Base-by-base conservation (phyloP, 106 monocot species). In the Vanilla planifolia region DNA sequence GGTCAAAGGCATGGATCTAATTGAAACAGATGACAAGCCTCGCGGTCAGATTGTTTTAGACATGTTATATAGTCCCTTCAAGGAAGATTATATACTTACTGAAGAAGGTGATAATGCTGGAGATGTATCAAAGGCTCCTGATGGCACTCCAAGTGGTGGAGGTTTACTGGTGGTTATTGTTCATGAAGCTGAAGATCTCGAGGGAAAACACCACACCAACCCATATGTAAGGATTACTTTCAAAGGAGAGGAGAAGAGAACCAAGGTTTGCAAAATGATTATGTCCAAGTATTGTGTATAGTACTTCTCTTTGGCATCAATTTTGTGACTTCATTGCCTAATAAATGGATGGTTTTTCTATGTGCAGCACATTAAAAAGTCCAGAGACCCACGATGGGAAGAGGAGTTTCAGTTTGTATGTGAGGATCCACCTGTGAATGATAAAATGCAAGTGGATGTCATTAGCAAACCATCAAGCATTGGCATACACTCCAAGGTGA, bases 381-480 rank as follows among this genome's bases (percentile, higher is more conserved):
- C 72, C 51, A 79, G 83, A 51, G 75, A 87, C 71, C 92, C 92
- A 66, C 62, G 86, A 27, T 92, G 87, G 87, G 83, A 84, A 43
- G 75, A 88, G 52, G 87, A 75, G 39, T 84, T 92, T 58, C 53
- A 72, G 33, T 92, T 84, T 61, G 68, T 76, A 30, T 92, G 83
- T 15, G 80, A 87, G 35, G 75, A 81, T 33, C 84, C 92, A 26
- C 92, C 92, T 10, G 55, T 66, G 22, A 63, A 79, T 65, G 84
- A 92, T 47, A 87, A 62, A 84, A 62, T 92, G 6, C 84, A 78
- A 60, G 70, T 88, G 34, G 92, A 87, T 35, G 92, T 92, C 24
- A 40, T 80, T 58, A 92, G 92, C 57, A 88, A 27, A 35, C 73
- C 87, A 15, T 73, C 84, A 24, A 80, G 50, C 23, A 75, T 88